Evolutionary conservation across 305 asterid genomes (phyloP).

Genomic region (Lippia alba): DNA sequence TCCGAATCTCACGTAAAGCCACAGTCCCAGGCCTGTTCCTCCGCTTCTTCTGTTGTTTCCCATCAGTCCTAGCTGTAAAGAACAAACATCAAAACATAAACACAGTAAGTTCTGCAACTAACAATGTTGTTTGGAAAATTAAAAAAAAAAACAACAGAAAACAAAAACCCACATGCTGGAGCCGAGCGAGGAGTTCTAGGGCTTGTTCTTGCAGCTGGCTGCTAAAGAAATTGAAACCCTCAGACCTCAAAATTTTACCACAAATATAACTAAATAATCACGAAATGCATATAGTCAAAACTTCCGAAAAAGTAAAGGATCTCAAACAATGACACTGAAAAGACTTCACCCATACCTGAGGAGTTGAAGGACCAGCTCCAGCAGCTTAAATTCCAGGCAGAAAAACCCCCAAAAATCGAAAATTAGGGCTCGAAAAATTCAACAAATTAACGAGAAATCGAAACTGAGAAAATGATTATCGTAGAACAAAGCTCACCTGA

Average conservation of each 20-base stretch:
- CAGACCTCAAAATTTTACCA: background rate
- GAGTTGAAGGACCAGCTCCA: constrained; percentile 44
- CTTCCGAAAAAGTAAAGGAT: background rate
- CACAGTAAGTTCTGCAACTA: constrained; percentile 4
- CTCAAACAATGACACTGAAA: background rate
- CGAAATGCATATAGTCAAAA: background rate
- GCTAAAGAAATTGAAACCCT: constrained; percentile 36
- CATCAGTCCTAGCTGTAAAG: constrained; percentile 35
- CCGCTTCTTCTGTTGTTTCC: constrained; percentile 36
- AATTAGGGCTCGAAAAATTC: constrained; percentile 54
- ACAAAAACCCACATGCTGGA: constrained; percentile 43
- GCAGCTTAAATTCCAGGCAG: constrained; percentile 41
- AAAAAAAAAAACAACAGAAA: background rate
- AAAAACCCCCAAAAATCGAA: background rate
- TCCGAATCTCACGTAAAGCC: constrained; percentile 88
- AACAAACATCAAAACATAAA: constrained; percentile 9
- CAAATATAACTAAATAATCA: constrained; percentile 15
- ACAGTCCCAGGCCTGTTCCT: constrained; percentile 73
- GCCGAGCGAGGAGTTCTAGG: constrained; percentile 39
- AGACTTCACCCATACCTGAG: constrained; percentile 42
- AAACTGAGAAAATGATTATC: background rate
- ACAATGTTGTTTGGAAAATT: background rate
- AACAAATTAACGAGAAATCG: constrained; percentile 18
- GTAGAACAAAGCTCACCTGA: constrained; percentile 41
- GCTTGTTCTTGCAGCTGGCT: constrained; percentile 44